A percentile compares a stretch with the other conserved stretches of the same genome.
These are phyloP conservation scores for Salicornia ramosissima DNA, from an alignment of 148 eudicot genomes.

Conservation along the genomic window DNA sequence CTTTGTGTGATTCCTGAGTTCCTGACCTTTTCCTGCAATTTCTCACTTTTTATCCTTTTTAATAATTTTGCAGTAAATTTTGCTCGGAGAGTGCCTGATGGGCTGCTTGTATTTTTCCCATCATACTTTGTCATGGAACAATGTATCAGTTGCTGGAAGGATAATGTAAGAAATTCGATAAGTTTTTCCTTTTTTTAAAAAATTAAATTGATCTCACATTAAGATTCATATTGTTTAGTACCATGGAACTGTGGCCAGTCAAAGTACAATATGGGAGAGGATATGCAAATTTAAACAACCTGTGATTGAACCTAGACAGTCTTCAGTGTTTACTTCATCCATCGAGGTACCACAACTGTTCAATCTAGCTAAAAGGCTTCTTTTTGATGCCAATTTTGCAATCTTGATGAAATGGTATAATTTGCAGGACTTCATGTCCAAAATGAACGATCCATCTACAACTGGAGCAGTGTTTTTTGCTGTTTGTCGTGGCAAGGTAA, in stretches of 20 bases:
- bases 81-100: slow-evolving; percentile 95
- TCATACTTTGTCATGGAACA: slow-evolving; percentile 88
- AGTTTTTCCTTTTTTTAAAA: neutral
- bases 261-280: slow-evolving; percentile 89
- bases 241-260: slow-evolving; percentile 41
- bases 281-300: slow-evolving; percentile 91
- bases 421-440: slow-evolving; percentile 78
- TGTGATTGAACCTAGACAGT: slow-evolving; percentile 96
- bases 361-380: neutral
- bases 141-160: slow-evolving; percentile 82
- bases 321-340: slow-evolving; percentile 75
- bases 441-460: slow-evolving; percentile 68
- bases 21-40: no score
- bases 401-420: slow-evolving; percentile 17
- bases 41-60: no score
- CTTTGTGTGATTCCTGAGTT: no score
- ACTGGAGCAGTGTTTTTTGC: slow-evolving; percentile 95
- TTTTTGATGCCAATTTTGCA: slow-evolving; percentile 17
- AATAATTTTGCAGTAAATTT: slow-evolving; percentile 65
- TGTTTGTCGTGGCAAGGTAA: slow-evolving; percentile 98
- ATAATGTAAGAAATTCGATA: slow-evolving; percentile 44
- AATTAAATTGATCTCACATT: slow-evolving; percentile 13
- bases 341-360: slow-evolving; percentile 54
- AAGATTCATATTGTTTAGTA: slow-evolving; percentile 38
- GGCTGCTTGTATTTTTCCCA: slow-evolving; percentile 90